Conservation (phyloP, 805 yeast species). For the Sugiyamaella smithiae region DNA sequence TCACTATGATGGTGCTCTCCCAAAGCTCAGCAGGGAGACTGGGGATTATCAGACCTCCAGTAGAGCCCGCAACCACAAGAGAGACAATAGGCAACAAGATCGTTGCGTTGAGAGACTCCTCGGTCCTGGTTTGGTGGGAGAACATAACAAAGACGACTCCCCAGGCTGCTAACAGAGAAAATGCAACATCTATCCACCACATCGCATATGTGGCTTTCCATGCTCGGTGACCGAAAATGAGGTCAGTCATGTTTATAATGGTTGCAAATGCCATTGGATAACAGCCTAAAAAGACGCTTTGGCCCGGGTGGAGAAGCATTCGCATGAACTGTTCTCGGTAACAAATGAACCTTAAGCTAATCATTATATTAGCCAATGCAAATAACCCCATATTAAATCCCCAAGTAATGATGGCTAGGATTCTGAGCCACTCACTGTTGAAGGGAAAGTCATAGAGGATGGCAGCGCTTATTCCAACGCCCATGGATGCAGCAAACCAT, state of each 20-base stretch:
- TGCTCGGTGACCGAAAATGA: conserved; percentile 40
- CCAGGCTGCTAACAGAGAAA: conserved; percentile 61
- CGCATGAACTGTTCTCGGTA: conserved; percentile 34
- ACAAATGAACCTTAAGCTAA: conserved; percentile 42
- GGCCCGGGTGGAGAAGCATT: conserved; percentile 41
- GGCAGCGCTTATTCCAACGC: conserved; percentile 69
- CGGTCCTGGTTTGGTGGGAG: conserved; percentile 33
- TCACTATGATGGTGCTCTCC: conserved; percentile 51
- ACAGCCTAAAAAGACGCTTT: conserved; percentile 71
- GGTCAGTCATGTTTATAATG: conserved; percentile 54
- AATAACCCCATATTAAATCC: conserved; percentile 49
- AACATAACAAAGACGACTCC: conserved; percentile 53
- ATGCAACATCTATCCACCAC: conserved; percentile 68
- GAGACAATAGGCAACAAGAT: conserved; percentile 76
- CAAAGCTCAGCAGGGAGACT: conserved; percentile 47
- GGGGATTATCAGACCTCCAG: conserved; percentile 56
- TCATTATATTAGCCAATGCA: conserved; percentile 41
- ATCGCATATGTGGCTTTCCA: conserved; percentile 56
- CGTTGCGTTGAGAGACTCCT: conserved; percentile 50
- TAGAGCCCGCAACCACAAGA: conserved; percentile 68
- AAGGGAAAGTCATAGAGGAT: conserved; percentile 67
- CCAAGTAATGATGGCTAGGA: conserved; percentile 61
- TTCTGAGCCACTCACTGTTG: conserved; percentile 54
- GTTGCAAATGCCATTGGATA: conserved; percentile 77
- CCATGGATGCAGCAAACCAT: conserved; percentile 80